Evolutionary conservation across 2,329 filamentous ascomycete genomes (phyloP).

Genomic region (Thermomyces lanuginosus): DNA sequence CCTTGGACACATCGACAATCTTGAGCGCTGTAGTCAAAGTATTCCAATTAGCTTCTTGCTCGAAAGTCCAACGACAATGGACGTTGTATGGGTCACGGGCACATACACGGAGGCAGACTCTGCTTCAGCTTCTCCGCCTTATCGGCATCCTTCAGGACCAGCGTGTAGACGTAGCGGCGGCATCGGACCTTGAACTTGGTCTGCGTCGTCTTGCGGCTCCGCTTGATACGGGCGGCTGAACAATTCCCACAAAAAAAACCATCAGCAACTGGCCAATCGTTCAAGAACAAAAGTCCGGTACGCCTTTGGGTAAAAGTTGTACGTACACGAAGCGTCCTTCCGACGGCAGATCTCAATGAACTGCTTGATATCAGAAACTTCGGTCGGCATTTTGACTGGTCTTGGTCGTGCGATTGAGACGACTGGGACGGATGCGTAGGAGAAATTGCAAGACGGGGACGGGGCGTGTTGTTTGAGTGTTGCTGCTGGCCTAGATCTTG

Average conservation of each 20-base stretch:
- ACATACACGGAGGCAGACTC: slow-evolving; percentile 89
- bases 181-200: slow-evolving; percentile 99
- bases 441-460: no score
- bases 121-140: slow-evolving; percentile 99
- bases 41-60: no score
- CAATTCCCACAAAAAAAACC: no score
- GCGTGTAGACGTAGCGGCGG: slow-evolving; percentile 89
- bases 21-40: slow-evolving; percentile 22
- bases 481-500: no score
- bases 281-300: no score
- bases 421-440: slow-evolving; percentile 3
- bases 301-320: slow-evolving; percentile 3
- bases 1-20: slow-evolving; percentile 30
- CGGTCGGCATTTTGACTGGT: slow-evolving; percentile 80
- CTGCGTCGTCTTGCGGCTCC: slow-evolving; percentile 75
- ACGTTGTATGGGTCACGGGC: no score
- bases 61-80: no score
- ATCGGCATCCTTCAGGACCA: slow-evolving; percentile 94
- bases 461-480: no score
- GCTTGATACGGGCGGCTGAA: slow-evolving; percentile 81
- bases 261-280: no score
- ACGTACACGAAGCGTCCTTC: slow-evolving; percentile 98
- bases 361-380: slow-evolving; percentile 97
- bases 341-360: slow-evolving; percentile 99
- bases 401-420: slow-evolving; percentile 7